Conservation (phyloP, 1,139 yeast genomes). For the Eremothecium cymbalariae region DNA sequence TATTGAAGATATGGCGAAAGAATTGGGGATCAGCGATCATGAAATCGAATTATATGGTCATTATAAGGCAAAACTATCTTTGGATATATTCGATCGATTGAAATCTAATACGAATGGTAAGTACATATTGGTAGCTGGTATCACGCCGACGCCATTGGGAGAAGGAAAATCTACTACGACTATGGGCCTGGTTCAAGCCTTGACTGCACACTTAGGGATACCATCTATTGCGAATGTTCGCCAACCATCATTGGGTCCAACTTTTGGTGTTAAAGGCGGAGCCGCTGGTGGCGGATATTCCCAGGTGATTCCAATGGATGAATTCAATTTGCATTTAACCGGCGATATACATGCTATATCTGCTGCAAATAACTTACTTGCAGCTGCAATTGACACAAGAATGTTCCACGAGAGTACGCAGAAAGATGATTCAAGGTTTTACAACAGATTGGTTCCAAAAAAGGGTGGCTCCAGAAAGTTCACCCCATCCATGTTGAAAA, state of each 20-base stretch:
- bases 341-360: slow-evolving; percentile 82
- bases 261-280: slow-evolving; percentile 82
- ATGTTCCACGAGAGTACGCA: slow-evolving; percentile 74
- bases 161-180: slow-evolving; percentile 80
- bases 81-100: slow-evolving; percentile 51
- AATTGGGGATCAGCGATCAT: slow-evolving; percentile 50
- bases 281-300: slow-evolving; percentile 88
- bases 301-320: slow-evolving; percentile 84
- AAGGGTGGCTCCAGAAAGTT: slow-evolving; percentile 59
- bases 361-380: slow-evolving; percentile 68
- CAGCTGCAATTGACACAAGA: slow-evolving; percentile 80
- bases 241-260: slow-evolving; percentile 85
- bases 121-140: slow-evolving; percentile 69
- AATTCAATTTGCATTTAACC: slow-evolving; percentile 75
- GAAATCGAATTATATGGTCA: slow-evolving; percentile 71
- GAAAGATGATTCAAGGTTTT: slow-evolving; percentile 54
- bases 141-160: slow-evolving; percentile 76
- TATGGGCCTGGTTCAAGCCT: slow-evolving; percentile 70
- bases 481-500: slow-evolving; percentile 57
- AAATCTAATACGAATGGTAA: slow-evolving; percentile 56
- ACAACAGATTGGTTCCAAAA: slow-evolving; percentile 60
- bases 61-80: slow-evolving; percentile 64
- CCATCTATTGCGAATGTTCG: slow-evolving; percentile 73
- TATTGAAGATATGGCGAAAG: slow-evolving; percentile 54
- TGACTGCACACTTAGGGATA: slow-evolving; percentile 63